Evolutionary conservation across 176 grass and related monocot genomes (phyloP), one percentile per base, ranked within the genome.

Genomic region (Phragmites australis): DNA sequence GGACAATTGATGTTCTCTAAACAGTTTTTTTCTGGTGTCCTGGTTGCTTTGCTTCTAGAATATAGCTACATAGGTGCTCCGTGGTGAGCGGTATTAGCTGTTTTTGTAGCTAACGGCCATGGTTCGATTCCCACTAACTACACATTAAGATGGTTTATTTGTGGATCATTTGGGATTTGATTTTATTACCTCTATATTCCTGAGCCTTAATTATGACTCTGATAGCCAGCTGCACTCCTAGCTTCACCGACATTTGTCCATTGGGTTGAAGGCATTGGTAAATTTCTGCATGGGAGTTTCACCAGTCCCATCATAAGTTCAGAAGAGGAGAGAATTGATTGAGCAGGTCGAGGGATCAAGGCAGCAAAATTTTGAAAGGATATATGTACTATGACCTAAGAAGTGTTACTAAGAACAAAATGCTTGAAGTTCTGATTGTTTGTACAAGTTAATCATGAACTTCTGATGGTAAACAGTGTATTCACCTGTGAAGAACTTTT

Each of bases 381-480:
- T 34, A 56, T 25, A 76, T 84, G 41, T 47, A 53, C 18, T 31
- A 83, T 66, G 9, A 23, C 55, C 39, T 55, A 6, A 65, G 23
- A 43, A 31, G 11, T 53, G 10, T 67, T 83, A 54, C 43, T 75
- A 32, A 37, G 21, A 25, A 58, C 34, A 65, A 41, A 25, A 45
- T 56, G 19, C 17, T 81, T 34, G 18, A 76, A 50, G 9, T 59
- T 47, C 16, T 42, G 29, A n/a, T 44, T 14, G 50, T 67, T 47
- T 37, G n/a, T 71, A 68, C 18, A 68, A 49, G 40, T 42, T 52
- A 41, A 67, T 18, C 31, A 21, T 77, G 41, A 42, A 47, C 5
- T 59, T 44, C 47, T 13, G 16, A 52, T 44, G 22, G 19, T 27
- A 74, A 75, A 65, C 18, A 26, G 48, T 46, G 39, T 43, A 65